Evolutionary conservation across 139 green algal genomes (phyloP).

Genomic region (Picochlorum sp.): DNA sequence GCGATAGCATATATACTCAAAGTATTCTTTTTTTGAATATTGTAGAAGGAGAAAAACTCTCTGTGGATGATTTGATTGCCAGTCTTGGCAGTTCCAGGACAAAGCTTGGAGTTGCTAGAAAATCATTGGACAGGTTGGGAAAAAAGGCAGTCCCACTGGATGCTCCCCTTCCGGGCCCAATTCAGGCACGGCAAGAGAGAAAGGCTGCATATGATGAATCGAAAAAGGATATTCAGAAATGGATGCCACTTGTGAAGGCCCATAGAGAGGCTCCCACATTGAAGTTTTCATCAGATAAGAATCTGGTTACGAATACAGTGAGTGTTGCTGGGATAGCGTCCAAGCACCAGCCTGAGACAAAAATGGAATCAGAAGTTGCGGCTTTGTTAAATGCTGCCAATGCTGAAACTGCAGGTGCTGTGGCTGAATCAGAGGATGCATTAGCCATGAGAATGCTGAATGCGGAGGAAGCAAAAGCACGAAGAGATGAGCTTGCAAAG

Average conservation of each 20-base stretch:
- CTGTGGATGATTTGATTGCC: conserved; percentile 61
- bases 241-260: conserved; percentile 84
- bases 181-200: conserved; percentile 58
- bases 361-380: conserved; percentile 80
- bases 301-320: conserved; percentile 14
- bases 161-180: conserved; percentile 50
- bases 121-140: conserved; percentile 56
- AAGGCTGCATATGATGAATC: conserved; percentile 81
- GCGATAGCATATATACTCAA: conserved; percentile 1
- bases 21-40: conserved; percentile 1
- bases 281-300: conserved; percentile 46
- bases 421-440: conserved; percentile 60
- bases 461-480: conserved; percentile 65
- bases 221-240: conserved; percentile 75
- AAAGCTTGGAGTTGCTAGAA: conserved; percentile 45
- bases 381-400: conserved; percentile 64
- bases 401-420: conserved; percentile 33
- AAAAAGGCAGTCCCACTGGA: conserved; percentile 33
- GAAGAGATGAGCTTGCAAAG: conserved; percentile 60
- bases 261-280: conserved; percentile 89
- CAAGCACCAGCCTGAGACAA: conserved; percentile 48
- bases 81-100: conserved; percentile 27
- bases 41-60: conserved; percentile 41
- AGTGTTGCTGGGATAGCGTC: conserved; percentile 53
- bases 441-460: conserved; percentile 61